These are phyloP conservation scores for Cichorium intybus DNA, from an alignment of 140 eudicot species.

Conservation along the genomic window DNA sequence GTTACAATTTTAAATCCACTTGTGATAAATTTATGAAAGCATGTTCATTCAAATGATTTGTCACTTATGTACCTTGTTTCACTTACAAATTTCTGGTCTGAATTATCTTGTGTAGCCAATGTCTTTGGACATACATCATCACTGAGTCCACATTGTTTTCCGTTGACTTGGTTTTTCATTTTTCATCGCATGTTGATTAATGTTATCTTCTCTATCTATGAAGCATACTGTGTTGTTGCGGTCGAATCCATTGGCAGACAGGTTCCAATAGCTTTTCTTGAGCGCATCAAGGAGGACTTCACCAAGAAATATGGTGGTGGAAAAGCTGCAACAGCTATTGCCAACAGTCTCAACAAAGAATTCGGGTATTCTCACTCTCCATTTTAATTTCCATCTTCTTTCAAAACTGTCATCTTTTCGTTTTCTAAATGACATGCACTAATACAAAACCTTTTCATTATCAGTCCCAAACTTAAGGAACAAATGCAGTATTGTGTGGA, in stretches of 20 bases:
- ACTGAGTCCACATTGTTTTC: not conserved
- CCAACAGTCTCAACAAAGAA: slow-evolving; percentile 84
- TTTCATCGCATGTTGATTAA: slow-evolving; percentile 5
- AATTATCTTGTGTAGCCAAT: not conserved
- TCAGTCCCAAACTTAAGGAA: slow-evolving; percentile 84
- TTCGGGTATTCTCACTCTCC: slow-evolving; percentile 61
- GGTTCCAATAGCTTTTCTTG: slow-evolving; percentile 85
- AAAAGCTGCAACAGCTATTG: slow-evolving; percentile 98
- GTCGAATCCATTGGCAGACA: slow-evolving; percentile 94
- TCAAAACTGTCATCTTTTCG: not conserved
- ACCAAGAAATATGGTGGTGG: slow-evolving; percentile 96
- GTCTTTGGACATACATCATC: not conserved
- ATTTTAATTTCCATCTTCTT: not conserved
- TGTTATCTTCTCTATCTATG: slow-evolving; percentile 20
- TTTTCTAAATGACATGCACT: not conserved
- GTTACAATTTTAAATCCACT: not conserved
- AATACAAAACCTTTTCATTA: not conserved
- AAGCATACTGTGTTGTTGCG: slow-evolving; percentile 96
- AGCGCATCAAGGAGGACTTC: slow-evolving; percentile 84
- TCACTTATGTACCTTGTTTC: not conserved
- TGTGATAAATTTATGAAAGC: too few species aligned
- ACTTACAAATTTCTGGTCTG: slow-evolving; percentile 1
- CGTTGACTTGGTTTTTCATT: not conserved
- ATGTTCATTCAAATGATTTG: not conserved
- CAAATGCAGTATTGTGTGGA: slow-evolving; percentile 98